A percentile compares a stretch with the other conserved stretches of the same genome.
Conservation (phyloP, 495 filamentous ascomycete species). For the Penicillium steckii region DNA sequence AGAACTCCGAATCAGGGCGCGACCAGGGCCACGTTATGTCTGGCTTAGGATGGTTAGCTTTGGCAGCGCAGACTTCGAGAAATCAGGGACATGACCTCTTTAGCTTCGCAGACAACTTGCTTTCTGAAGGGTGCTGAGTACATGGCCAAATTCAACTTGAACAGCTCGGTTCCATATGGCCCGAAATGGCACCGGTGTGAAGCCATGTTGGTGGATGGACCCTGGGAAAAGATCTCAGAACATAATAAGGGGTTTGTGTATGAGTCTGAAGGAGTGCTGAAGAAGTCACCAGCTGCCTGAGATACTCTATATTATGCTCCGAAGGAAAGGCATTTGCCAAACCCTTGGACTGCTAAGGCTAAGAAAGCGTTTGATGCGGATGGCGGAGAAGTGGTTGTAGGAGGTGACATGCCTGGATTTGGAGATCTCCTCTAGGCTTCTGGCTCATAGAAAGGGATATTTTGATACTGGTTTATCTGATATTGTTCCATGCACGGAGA, state of each 20-base stretch:
- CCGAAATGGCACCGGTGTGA: conserved; percentile 35
- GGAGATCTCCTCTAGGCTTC: no score
- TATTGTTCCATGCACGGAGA: no score
- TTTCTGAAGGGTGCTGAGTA: conserved; percentile 36
- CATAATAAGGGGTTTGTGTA: background rate
- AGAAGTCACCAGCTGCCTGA: no score
- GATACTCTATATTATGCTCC: no score
- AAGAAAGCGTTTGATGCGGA: no score
- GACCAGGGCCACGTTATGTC: conserved; percentile 13
- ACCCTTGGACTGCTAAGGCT: no score
- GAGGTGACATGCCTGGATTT: no score
- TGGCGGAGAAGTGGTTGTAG: no score
- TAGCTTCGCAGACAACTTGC: conserved; percentile 23
- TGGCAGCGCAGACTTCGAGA: conserved; percentile 23
- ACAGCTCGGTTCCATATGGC: conserved; percentile 32
- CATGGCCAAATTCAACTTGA: conserved; percentile 32
- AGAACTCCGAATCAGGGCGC: conserved; percentile 14
- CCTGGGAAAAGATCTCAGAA: conserved; percentile 28
- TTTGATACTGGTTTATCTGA: no score
- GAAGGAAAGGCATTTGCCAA: no score
- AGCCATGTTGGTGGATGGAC: conserved; percentile 33
- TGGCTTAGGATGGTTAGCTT: conserved; percentile 23
- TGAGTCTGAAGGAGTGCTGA: no score
- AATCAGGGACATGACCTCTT: conserved; percentile 35
- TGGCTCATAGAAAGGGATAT: no score